These are phyloP conservation scores for Beauveria caledonica DNA, from an alignment of 2,329 filamentous ascomycete species.

Conservation along the genomic window DNA sequence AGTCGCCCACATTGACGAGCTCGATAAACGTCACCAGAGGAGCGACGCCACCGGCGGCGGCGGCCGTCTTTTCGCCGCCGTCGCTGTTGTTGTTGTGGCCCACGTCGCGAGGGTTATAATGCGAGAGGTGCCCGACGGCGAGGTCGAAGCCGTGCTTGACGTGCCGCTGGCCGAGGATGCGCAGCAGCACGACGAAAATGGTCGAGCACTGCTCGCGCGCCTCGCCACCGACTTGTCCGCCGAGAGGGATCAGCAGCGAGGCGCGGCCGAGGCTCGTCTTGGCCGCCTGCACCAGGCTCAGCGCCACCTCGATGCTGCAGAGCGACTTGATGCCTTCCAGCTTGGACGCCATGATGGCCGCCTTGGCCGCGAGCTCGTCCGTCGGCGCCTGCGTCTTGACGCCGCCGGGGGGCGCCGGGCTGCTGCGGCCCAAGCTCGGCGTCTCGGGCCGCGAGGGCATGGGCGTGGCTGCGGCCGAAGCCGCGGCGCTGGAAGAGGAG, in stretches of 20 bases:
- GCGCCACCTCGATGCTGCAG: conserved; percentile 91
- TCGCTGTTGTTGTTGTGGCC: conserved; percentile 47
- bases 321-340: conserved; percentile 90
- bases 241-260: conserved; percentile 71
- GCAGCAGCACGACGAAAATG: conserved; percentile 79
- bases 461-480: conserved; percentile 23
- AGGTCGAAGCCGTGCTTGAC: conserved; percentile 91
- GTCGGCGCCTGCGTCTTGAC: conserved; percentile 72
- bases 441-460: conserved; percentile 42
- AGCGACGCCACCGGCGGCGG: conserved; percentile 45
- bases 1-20: conserved; percentile 92
- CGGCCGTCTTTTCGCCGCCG: conserved; percentile 42
- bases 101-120: conserved; percentile 82
- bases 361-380: conserved; percentile 89
- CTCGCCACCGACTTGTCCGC: conserved; percentile 71
- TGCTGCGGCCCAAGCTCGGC: conserved; percentile 33
- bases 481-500: conserved; percentile 40
- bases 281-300: conserved; percentile 80
- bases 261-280: conserved; percentile 82
- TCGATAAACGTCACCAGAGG: conserved; percentile 94
- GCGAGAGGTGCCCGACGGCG: conserved; percentile 81
- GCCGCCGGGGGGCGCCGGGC: conserved; percentile 32
- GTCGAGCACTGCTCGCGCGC: conserved; percentile 80
- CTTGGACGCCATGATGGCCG: conserved; percentile 92
- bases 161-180: conserved; percentile 77